These are phyloP conservation scores for Boechera divaricarpa DNA, from an alignment of 345 rosid species.

Conservation along the genomic window DNA sequence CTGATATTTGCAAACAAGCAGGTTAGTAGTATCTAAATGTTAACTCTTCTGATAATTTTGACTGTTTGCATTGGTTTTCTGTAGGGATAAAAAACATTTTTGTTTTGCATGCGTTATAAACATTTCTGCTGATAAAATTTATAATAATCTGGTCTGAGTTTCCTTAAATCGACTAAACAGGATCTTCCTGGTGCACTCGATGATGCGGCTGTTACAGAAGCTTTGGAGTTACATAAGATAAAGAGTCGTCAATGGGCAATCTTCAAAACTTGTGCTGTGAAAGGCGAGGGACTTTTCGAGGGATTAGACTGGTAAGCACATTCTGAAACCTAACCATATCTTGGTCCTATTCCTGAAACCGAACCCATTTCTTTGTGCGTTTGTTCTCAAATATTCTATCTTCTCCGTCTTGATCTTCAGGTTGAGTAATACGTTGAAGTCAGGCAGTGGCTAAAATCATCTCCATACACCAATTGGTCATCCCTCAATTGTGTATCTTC, in stretches of 20 bases:
- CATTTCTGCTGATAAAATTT: background rate
- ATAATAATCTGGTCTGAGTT: background rate
- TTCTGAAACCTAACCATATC: background rate
- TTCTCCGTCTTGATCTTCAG: conserved; percentile 41
- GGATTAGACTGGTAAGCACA: conserved; percentile 64
- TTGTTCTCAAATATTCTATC: conserved; percentile 7
- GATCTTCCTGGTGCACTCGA: conserved; percentile 77
- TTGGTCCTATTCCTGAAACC: background rate
- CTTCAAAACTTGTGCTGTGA: conserved; percentile 68
- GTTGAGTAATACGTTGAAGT: conserved; percentile 66
- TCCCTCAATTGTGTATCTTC: conserved; percentile 33
- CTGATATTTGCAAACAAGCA: conserved; percentile 68
- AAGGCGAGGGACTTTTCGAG: conserved; percentile 72
- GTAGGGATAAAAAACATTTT: too few relatives aligned
- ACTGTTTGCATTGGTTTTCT: conserved; percentile 4
- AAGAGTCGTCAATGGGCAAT: conserved; percentile 71
- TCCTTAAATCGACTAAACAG: conserved; percentile 19
- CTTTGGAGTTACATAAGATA: conserved; percentile 66
- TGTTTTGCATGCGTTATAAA: background rate
- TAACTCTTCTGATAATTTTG: conserved; percentile 17
- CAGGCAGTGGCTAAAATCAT: conserved; percentile 51
- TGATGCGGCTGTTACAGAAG: conserved; percentile 64
- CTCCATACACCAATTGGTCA: conserved; percentile 8
- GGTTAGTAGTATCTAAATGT: conserved; percentile 44
- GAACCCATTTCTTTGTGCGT: background rate